These are phyloP conservation scores for Cephalotrichum gorgonifer DNA, from an alignment of 2,329 filamentous ascomycete genomes.

Conservation along the genomic window DNA sequence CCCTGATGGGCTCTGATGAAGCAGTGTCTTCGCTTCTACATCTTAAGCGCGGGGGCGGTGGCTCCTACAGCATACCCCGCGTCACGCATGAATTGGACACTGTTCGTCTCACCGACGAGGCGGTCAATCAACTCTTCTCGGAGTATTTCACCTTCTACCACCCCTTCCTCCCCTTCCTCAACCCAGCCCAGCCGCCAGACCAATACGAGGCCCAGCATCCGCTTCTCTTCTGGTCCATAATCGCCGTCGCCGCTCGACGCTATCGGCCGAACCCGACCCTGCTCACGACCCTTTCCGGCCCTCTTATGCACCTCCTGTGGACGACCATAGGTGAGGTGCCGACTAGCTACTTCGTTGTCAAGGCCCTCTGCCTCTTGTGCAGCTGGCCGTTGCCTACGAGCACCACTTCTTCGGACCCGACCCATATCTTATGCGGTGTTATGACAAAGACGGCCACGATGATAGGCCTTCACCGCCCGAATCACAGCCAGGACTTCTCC, in stretches of 20 bases:
- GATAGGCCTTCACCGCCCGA: constrained; percentile 71
- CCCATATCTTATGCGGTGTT: constrained; percentile 69
- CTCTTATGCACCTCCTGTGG: constrained; percentile 64
- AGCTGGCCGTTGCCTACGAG: constrained; percentile 79
- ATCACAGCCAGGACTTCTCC: constrained; percentile 75
- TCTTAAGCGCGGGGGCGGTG: constrained; percentile 55
- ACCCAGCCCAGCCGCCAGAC: constrained; percentile 55
- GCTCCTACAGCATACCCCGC: constrained; percentile 48
- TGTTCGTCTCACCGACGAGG: constrained; percentile 52
- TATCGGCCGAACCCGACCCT: constrained; percentile 54
- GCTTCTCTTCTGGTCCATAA: constrained; percentile 77
- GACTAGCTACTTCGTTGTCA: constrained; percentile 70
- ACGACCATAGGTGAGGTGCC: constrained; percentile 67
- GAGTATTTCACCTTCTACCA: constrained; percentile 71
- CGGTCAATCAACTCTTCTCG: constrained; percentile 55
- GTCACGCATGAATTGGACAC: constrained; percentile 53
- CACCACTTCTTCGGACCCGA: constrained; percentile 69
- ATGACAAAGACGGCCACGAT: constrained; percentile 85
- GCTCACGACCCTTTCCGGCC: constrained; percentile 56
- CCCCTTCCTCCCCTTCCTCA: constrained; percentile 67
- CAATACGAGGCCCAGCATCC: constrained; percentile 68
- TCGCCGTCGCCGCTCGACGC: constrained; percentile 64
- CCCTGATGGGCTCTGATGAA: constrained; percentile 58
- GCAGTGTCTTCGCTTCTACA: constrained; percentile 57
- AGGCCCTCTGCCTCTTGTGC: constrained; percentile 69